These are phyloP conservation scores for Botrytis squamosa DNA, from an alignment of 2,329 filamentous ascomycete genomes.

Conservation along the genomic window DNA sequence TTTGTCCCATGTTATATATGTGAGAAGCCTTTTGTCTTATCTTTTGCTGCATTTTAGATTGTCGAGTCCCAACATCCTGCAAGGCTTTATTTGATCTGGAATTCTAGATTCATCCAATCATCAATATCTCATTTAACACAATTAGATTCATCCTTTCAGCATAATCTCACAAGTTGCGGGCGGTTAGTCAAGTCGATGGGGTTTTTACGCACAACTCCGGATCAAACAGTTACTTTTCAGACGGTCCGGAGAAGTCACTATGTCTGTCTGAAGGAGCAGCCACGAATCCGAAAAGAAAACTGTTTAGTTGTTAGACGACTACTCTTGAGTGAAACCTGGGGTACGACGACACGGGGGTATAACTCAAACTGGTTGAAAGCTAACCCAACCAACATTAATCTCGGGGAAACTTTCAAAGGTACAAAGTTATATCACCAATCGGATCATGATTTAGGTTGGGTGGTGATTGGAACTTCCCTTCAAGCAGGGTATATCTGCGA, in stretches of 20 bases:
- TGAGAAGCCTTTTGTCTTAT: neutral
- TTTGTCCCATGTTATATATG: neutral
- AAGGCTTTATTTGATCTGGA: neutral
- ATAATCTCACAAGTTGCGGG: neutral
- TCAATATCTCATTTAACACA: neutral
- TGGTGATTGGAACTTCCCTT: conserved; percentile 1
- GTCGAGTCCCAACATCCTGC: conserved; percentile 8
- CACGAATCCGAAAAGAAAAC: neutral
- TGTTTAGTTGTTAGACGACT: neutral
- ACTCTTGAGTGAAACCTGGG: neutral
- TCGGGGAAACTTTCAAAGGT: neutral
- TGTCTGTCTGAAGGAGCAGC: neutral
- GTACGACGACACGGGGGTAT: conserved; percentile 8
- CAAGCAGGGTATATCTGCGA: conserved; percentile 16
- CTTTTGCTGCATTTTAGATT: conserved; percentile 1
- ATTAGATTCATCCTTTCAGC: neutral
- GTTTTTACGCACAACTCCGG: neutral
- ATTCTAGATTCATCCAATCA: neutral
- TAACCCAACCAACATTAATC: conserved; percentile 9
- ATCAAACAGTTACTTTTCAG: conserved; percentile 3
- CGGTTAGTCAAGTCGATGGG: neutral
- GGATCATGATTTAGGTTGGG: neutral
- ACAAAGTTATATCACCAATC: conserved; percentile 8
- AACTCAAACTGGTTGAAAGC: neutral
- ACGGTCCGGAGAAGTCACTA: neutral